phyloP scores from a whole-genome alignment of 352 stramenopile genomes.

The Globisporangium perplexum region DNA sequence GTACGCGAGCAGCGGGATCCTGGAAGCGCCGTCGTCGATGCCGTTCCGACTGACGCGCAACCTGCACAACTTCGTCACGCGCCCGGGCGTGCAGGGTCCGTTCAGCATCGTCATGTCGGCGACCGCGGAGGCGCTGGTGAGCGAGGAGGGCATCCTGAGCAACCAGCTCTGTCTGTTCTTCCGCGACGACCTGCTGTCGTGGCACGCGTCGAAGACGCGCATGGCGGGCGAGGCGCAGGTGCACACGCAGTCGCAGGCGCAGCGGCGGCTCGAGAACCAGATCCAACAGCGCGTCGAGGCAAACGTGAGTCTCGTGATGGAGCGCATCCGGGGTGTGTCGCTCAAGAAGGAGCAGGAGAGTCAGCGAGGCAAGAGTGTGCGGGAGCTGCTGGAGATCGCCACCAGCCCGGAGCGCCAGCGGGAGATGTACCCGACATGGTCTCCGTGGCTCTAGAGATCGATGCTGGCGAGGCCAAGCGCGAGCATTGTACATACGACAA shows the following conservation, averaged over 20 bases:
- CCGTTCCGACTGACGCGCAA: conserved; percentile 89
- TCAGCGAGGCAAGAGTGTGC: conserved; percentile 65
- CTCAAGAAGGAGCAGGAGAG: conserved; percentile 69
- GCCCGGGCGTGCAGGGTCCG: conserved; percentile 72
- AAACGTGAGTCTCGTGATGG: conserved; percentile 80
- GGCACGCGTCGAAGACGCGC: conserved; percentile 84
- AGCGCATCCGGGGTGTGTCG: conserved; percentile 71
- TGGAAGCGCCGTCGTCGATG: conserved; percentile 78
- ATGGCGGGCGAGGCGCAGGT: conserved; percentile 21
- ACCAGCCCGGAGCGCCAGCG: conserved; percentile 73
- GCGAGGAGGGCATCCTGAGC: conserved; percentile 76
- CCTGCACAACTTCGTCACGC: conserved; percentile 85
- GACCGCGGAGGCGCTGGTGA: conserved; percentile 74
- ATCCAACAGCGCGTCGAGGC: conserved; percentile 83
- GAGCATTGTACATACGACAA: background rate
- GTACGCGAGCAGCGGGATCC: conserved; percentile 78
- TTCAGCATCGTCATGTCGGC: conserved; percentile 84
- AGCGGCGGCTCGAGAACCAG: conserved; percentile 68
- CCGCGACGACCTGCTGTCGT: conserved; percentile 83
- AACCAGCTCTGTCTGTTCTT: conserved; percentile 89
- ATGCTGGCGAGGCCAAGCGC: background rate
- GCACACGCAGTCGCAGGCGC: conserved; percentile 20
- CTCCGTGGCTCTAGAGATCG: conserved; percentile 67
- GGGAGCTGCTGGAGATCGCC: conserved; percentile 77
- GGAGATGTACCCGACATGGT: conserved; percentile 88